phyloP scores from a whole-genome alignment of 352 stramenopile genomes.

The Paralagenidium karlingii region DNA sequence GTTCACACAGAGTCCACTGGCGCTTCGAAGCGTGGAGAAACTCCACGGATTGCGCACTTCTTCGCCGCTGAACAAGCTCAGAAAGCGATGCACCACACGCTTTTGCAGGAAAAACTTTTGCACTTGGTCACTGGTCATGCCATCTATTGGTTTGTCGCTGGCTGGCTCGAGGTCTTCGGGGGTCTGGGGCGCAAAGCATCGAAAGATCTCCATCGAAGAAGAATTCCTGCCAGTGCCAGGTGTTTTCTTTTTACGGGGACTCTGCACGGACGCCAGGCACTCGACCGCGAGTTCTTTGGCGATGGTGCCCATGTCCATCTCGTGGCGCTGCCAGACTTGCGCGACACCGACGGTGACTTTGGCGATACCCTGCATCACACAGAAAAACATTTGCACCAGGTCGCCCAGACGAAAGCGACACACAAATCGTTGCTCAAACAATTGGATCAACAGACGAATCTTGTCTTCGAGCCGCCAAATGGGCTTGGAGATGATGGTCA shows the following conservation, averaged over 20 bases:
- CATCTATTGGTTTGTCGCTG: neutral
- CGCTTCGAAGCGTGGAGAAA: conserved; percentile 12
- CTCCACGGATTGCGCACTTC: conserved; percentile 55
- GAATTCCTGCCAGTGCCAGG: too few species aligned
- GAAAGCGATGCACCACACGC: conserved; percentile 22
- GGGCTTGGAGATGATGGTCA: conserved; percentile 39
- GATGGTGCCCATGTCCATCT: conserved; percentile 6
- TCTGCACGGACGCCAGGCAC: conserved; percentile 6
- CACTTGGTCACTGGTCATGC: conserved; percentile 16
- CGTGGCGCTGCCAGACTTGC: conserved; percentile 20
- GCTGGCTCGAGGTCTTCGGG: too few species aligned
- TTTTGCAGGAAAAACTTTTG: conserved; percentile 16
- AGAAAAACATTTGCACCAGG: conserved; percentile 34
- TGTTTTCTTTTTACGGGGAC: too few species aligned
- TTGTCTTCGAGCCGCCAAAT: conserved; percentile 57
- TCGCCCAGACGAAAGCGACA: conserved; percentile 39
- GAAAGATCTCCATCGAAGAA: too few species aligned
- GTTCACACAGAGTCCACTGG: conserved; percentile 4
- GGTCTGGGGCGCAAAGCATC: too few species aligned
- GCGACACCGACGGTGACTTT: conserved; percentile 34
- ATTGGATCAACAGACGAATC: conserved; percentile 23
- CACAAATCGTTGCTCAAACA: conserved; percentile 31
- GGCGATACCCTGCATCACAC: conserved; percentile 32
- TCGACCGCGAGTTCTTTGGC: conserved; percentile 10
- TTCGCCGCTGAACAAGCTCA: conserved; percentile 41